phyloP scores from a whole-genome alignment of 257 asterid genomes.

The Leonotis leonurus region DNA sequence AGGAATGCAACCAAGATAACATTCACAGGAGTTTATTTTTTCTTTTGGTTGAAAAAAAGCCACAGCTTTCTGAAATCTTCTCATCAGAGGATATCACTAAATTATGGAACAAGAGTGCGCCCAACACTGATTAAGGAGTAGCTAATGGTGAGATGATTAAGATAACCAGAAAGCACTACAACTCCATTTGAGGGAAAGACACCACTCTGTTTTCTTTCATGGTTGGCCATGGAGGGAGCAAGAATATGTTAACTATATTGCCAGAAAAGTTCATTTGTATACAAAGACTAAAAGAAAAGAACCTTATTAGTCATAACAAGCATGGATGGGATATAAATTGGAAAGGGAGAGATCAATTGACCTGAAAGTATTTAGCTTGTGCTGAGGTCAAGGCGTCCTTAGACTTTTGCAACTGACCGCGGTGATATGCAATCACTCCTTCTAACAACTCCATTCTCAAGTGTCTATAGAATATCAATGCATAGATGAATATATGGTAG shows the following conservation, averaged over 20 bases:
- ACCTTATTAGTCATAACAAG: background rate
- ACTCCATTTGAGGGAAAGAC: too few species aligned
- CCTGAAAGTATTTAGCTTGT: conserved; percentile 61
- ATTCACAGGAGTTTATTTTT: background rate
- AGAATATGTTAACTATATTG: background rate
- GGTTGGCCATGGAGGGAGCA: background rate
- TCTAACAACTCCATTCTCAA: conserved; percentile 85
- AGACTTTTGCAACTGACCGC: conserved; percentile 60
- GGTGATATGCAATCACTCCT: conserved; percentile 85
- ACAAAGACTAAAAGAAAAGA: background rate
- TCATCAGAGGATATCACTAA: background rate
- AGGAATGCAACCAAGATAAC: background rate
- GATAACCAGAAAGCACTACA: background rate
- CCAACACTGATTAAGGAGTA: background rate
- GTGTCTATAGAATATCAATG: conserved; percentile 41
- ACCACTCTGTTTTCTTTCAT: background rate
- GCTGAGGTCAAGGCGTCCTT: conserved; percentile 61
- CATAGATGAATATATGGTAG: background rate
- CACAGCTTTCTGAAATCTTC: background rate
- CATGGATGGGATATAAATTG: background rate
- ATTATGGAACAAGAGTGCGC: background rate
- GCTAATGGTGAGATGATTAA: background rate
- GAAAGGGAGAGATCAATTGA: conserved; percentile 12
- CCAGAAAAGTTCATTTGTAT: background rate
- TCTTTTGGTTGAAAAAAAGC: background rate